Evolutionary conservation across 768 basidiomycete species (phyloP).

Genomic region (Fibroporia radiculosa): DNA sequence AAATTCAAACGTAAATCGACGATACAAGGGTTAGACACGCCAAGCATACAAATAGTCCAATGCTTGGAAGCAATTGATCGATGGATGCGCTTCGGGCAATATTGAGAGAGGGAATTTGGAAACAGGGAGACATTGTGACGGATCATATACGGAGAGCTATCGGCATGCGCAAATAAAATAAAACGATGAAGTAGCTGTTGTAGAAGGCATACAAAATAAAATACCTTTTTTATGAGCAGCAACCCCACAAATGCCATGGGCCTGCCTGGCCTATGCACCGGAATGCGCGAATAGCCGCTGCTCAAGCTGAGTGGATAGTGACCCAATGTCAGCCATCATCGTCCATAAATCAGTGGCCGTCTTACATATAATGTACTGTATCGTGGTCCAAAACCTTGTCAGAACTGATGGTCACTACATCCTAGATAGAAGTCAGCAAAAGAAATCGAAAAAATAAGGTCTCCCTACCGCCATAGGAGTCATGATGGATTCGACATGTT

Average conservation of each 20-base stretch:
- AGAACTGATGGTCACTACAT: conserved; percentile 72
- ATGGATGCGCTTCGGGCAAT: conserved; percentile 81
- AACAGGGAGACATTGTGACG: conserved; percentile 67
- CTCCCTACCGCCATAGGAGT: conserved; percentile 41
- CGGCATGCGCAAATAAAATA: neutral
- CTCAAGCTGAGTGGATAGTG: conserved; percentile 34
- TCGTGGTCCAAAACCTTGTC: conserved; percentile 76
- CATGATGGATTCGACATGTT: conserved; percentile 52
- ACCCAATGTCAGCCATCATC: conserved; percentile 2
- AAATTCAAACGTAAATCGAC: neutral
- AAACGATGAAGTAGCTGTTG: no score
- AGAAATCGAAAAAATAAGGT: neutral
- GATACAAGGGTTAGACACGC: neutral
- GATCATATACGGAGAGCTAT: conserved; percentile 85
- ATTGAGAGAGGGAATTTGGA: conserved; percentile 72
- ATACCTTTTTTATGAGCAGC: conserved; percentile 77
- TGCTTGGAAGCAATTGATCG: conserved; percentile 92
- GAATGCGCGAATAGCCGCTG: conserved; percentile 92
- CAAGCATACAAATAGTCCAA: conserved; percentile 85
- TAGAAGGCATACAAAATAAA: no score
- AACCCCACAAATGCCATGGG: conserved; percentile 71
- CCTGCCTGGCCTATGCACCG: conserved; percentile 69
- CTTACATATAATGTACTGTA: conserved; percentile 69
- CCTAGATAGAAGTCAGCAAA: conserved; percentile 32
- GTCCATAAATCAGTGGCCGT: conserved; percentile 8